Evolutionary conservation across 2,329 filamentous ascomycete species (phyloP), one percentile per base, ranked within the genome.

Genomic region (Venturia asperata): DNA sequence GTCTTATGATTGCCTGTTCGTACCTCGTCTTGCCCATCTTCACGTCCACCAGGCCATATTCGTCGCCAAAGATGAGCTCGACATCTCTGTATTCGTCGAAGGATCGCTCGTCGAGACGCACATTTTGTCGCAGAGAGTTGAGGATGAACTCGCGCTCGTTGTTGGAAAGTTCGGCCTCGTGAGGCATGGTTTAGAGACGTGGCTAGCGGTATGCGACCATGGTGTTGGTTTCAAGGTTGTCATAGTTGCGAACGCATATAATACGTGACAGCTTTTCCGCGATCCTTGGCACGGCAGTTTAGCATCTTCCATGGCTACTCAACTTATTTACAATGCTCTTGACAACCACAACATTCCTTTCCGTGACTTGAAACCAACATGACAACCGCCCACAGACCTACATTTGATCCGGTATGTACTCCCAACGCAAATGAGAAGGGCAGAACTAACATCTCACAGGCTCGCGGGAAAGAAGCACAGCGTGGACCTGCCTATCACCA

Each of bases 401-500:
- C 94, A 0, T 99, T 99, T 74, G 94, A 99, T 76, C 94, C 94
- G 69, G 90, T 92, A 84, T 69, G 82, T 70, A 64, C 62, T 56
- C 27, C 37, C 69, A 39, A 5, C 37, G 2, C 41, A 13, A 41
- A 13, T 49, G 34, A 47, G 60, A 61, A 30, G 15, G 58, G 37
- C 21, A 49, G 62, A 21, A 27, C 73, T 76, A 71, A 77, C 68
- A 49, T 27, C 68, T 68, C 67, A 60, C 68, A 92, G 89, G 92
- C 93, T 52, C 87, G 88, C 74, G 94, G 94, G 75, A 97, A 97
- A 82, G 94, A 99, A 78, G 91, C 92, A 72, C 88, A 92, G 67
- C 89, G 92, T 72, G 94, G 94, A 61, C 90, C 91, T 62, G 93
- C 92, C 71, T 97, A 97, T 80, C 94, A 99, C 75, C 93, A 97